Percentiles rank a stretch among this genome's conserved stretches.
Evolutionary conservation across 2,329 filamentous ascomycete species (phyloP).

Genomic region (Chaetomium globosum): DNA sequence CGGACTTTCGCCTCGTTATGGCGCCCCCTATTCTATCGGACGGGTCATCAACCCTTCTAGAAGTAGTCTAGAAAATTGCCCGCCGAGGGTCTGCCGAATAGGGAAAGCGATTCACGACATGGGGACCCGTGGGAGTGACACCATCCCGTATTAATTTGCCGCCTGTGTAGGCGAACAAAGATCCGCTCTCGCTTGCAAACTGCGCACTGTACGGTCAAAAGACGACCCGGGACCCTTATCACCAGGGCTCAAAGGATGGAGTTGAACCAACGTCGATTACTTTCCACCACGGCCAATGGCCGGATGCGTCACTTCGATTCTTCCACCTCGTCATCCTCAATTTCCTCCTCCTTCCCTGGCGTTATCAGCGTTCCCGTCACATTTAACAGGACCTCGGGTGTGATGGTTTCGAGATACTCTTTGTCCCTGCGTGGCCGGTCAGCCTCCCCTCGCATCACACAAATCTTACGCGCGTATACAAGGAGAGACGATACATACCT

Average conservation of each 20-base stretch:
- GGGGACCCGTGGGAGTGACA: constrained; percentile 8
- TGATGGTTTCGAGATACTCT: constrained; percentile 75
- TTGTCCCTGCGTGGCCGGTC: constrained; percentile 58
- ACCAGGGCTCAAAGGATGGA: neutral
- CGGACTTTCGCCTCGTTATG: constrained; percentile 5
- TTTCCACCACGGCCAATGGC: neutral
- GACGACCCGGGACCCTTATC: neutral
- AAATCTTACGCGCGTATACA: neutral
- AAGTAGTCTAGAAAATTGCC: constrained; percentile 18
- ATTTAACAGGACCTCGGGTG: constrained; percentile 74
- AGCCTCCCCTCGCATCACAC: constrained; percentile 4
- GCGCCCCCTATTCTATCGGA: constrained; percentile 9
- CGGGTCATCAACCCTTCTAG: constrained; percentile 8
- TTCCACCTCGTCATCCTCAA: neutral
- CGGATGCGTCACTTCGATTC: constrained; percentile 4
- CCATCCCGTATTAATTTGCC: constrained; percentile 1
- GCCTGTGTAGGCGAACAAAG: constrained; percentile 5
- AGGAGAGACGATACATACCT: constrained; percentile 42
- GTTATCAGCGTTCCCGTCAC: constrained; percentile 64
- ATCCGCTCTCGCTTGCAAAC: neutral
- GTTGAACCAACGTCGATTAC: neutral
- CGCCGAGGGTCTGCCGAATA: neutral
- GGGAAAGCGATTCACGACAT: constrained; percentile 3
- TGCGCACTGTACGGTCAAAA: constrained; percentile 9
- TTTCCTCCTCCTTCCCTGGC: constrained; percentile 10